These are phyloP conservation scores for Haplosporangium sp. DNA, from an alignment of 371 early-diverging fungal genomes.

Conservation along the genomic window DNA sequence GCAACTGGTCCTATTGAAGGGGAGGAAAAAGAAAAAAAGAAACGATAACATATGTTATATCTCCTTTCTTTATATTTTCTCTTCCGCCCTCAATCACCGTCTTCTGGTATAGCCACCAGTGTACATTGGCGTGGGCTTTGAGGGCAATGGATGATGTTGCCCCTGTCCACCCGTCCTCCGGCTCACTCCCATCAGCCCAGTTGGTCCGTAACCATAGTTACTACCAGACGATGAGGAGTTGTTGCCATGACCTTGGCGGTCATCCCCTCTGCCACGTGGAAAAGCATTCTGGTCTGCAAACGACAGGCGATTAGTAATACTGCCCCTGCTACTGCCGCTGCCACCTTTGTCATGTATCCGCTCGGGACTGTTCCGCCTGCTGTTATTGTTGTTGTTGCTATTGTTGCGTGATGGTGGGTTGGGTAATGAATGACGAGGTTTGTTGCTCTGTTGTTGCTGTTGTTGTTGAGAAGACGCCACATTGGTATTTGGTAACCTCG, in stretches of 20 bases:
- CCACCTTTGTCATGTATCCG: neutral
- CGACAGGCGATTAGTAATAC: constrained; percentile 9
- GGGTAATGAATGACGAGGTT: constrained; percentile 9
- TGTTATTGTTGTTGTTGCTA: neutral
- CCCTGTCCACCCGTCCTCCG: neutral
- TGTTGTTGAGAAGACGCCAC: neutral
- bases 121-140: constrained; percentile 39
- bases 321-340: neutral
- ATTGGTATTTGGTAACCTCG: neutral
- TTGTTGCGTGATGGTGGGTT: neutral
- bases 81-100: constrained; percentile 11
- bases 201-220: neutral
- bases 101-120: constrained; percentile 29
- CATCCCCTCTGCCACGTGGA: constrained; percentile 27
- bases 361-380: neutral
- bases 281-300: constrained; percentile 44
- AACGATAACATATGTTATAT: too few relatives aligned
- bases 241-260: too few relatives aligned
- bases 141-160: neutral
- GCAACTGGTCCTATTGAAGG: too few relatives aligned
- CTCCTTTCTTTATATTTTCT: too few relatives aligned
- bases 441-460: neutral
- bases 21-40: too few relatives aligned
- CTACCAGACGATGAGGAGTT: too few relatives aligned
- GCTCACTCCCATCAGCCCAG: constrained; percentile 10